These are phyloP conservation scores for Geoglossum cookeanum DNA, from an alignment of 2,329 filamentous ascomycete species.

Conservation along the genomic window DNA sequence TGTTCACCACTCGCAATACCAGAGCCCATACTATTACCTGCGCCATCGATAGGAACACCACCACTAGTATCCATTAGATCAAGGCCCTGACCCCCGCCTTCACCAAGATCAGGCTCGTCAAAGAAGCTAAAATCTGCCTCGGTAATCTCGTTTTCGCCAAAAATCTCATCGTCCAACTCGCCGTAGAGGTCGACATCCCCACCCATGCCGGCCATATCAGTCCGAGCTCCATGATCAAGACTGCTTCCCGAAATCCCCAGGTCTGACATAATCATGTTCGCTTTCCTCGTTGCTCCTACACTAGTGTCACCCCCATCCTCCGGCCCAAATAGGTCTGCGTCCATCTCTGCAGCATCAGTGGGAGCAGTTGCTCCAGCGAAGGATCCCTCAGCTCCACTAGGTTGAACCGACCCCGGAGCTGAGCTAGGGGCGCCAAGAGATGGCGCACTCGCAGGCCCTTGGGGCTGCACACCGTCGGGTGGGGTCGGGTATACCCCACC, in stretches of 20 bases:
- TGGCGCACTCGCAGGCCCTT: background rate
- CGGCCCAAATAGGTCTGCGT: background rate
- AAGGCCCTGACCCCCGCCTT: background rate
- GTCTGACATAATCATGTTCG: background rate
- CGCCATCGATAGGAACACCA: background rate
- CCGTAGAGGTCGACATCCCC: slow-evolving; percentile 42
- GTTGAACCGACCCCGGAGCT: background rate
- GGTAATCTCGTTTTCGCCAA: slow-evolving; percentile 55
- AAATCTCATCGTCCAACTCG: slow-evolving; percentile 49
- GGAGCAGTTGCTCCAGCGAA: background rate
- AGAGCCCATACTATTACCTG: background rate
- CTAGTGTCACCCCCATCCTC: background rate
- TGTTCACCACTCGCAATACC: background rate
- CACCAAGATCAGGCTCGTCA: slow-evolving; percentile 36
- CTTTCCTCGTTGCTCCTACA: background rate
- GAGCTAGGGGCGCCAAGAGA: background rate
- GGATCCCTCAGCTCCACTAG: background rate
- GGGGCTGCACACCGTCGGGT: slow-evolving; percentile 39
- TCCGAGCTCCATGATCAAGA: background rate
- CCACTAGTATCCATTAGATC: background rate
- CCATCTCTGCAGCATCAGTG: background rate
- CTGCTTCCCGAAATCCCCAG: background rate
- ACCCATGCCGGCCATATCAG: background rate
- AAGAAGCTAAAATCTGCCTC: slow-evolving; percentile 77
- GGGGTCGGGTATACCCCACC: slow-evolving; percentile 53